A percentile compares a stretch with the other conserved stretches of the same genome.
Conservation (phyloP, 441 rosid species). For the Croton setiger region DNA sequence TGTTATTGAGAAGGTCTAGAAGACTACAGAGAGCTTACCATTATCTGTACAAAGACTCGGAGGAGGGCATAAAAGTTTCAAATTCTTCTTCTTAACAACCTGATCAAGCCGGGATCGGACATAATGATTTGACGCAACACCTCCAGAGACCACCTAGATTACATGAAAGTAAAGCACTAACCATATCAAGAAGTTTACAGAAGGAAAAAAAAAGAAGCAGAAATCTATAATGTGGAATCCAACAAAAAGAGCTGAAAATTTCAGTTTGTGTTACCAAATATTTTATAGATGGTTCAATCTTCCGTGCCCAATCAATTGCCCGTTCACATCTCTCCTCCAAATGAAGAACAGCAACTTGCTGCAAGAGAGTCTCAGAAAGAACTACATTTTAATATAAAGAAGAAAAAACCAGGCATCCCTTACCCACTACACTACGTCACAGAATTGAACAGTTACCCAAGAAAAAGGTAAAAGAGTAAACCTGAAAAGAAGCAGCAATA, state of each 20-base stretch:
- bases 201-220: constrained; percentile 3
- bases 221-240: constrained; percentile 1
- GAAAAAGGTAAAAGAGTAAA: constrained; percentile 16
- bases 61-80: constrained; percentile 85
- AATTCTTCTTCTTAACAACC: constrained; percentile 58
- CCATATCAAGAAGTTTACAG: constrained; percentile 10
- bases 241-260: neutral
- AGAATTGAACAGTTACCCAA: neutral
- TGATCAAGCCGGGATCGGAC: constrained; percentile 60
- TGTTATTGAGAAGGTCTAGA: constrained; percentile 8
- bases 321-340: constrained; percentile 91
- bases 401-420: neutral
- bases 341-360: constrained; percentile 93
- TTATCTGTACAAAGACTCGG: constrained; percentile 90
- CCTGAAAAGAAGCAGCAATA: constrained; percentile 98
- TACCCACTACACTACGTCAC: neutral
- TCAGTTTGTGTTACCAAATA: constrained; percentile 51
- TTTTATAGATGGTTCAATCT: constrained; percentile 78
- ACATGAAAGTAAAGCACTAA: constrained; percentile 12
- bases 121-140: constrained; percentile 86
- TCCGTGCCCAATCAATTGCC: constrained; percentile 86
- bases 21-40: constrained; percentile 39
- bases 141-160: constrained; percentile 87
- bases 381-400: neutral
- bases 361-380: constrained; percentile 24